Percentiles rank a stretch among this genome's conserved stretches.
These are phyloP conservation scores for Plenodomus tracheiphilus DNA, from an alignment of 2,329 filamentous ascomycete species.

Conservation along the genomic window DNA sequence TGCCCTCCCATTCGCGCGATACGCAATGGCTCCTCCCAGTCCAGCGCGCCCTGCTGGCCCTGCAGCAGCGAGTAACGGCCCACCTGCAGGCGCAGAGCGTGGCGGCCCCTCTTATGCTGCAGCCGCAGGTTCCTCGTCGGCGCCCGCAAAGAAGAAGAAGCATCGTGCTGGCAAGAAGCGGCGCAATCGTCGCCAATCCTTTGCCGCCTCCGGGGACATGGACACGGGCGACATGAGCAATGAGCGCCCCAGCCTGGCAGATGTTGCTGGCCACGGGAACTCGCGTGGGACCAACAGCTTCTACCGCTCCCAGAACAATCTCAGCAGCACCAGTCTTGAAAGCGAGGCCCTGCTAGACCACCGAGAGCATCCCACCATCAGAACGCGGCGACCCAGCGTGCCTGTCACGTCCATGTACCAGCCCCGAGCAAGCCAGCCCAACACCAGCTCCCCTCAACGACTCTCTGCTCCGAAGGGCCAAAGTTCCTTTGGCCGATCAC, in stretches of 20 bases:
- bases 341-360: conserved; percentile 89
- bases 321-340: conserved; percentile 85
- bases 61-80: conserved; percentile 8
- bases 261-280: conserved; percentile 34
- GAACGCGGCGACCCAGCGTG: conserved; percentile 50
- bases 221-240: conserved; percentile 61
- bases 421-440: conserved; percentile 30
- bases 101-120: conserved; percentile 17
- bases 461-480: conserved; percentile 12
- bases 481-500: conserved; percentile 26
- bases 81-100: conserved; percentile 10
- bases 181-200: conserved; percentile 76
- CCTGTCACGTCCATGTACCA: conserved; percentile 39
- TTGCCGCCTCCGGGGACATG: conserved; percentile 59
- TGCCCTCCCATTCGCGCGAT: conserved; percentile 1
- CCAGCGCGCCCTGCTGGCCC: conserved; percentile 11
- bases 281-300: conserved; percentile 53
- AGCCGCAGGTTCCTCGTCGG: conserved; percentile 18
- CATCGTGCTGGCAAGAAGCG: conserved; percentile 80
- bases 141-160: conserved; percentile 65
- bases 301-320: conserved; percentile 60
- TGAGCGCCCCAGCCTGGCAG: conserved; percentile 52
- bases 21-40: conserved; percentile 22
- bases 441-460: conserved; percentile 23
- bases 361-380: conserved; percentile 57